These are phyloP conservation scores for Atkinsonella hypoxylon DNA, from an alignment of 2,329 filamentous ascomycete species.

Conservation along the genomic window DNA sequence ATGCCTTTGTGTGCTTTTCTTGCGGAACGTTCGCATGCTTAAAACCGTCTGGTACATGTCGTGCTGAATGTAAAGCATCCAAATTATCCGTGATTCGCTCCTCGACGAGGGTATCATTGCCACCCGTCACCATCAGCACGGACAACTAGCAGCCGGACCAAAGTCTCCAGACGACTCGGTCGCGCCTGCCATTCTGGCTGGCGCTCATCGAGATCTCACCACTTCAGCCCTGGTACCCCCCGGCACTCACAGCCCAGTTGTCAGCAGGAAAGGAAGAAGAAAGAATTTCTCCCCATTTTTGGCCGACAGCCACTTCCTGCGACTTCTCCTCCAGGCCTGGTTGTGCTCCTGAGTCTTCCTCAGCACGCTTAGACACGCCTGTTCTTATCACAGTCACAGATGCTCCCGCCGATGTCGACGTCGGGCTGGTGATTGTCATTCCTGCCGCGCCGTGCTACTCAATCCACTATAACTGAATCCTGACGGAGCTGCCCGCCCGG, in stretches of 20 bases:
- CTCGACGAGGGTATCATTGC: no score
- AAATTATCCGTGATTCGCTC: no score
- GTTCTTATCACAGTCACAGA: no score
- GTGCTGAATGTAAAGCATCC: background rate
- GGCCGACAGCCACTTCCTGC: slow-evolving; percentile 1
- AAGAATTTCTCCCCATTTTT: background rate
- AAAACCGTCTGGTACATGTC: background rate
- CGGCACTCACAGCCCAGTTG: background rate
- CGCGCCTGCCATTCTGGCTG: background rate
- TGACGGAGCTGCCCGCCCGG: no score
- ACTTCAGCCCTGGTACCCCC: background rate
- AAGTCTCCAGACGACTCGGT: background rate
- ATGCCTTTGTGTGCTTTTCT: background rate
- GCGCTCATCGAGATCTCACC: slow-evolving; percentile 2
- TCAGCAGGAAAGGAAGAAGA: background rate
- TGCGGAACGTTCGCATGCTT: background rate
- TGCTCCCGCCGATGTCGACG: background rate
- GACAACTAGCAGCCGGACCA: background rate
- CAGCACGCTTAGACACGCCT: background rate
- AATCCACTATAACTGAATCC: no score
- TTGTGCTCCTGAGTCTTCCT: background rate
- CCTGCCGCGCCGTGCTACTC: background rate
- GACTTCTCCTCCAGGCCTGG: background rate
- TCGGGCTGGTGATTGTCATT: background rate
- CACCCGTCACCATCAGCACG: no score